phyloP scores from a whole-genome alignment of 2,329 filamentous ascomycete species.

The Pyrenophora graminea region DNA sequence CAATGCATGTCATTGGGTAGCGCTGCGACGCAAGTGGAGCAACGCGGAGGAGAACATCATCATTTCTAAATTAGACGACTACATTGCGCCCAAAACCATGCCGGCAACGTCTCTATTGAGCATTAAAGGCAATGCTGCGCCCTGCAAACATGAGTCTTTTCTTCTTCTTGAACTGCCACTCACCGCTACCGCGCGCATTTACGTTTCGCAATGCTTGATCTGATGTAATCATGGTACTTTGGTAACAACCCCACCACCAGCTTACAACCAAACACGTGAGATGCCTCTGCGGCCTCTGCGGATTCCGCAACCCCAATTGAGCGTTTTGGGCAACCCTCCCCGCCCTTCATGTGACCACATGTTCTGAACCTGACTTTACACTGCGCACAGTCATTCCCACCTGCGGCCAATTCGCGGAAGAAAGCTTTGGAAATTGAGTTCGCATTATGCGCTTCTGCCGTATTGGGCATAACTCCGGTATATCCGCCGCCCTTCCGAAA shows the following conservation, averaged over 20 bases:
- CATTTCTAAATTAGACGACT: constrained; percentile 6
- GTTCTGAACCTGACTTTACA: not conserved
- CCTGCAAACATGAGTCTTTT: not conserved
- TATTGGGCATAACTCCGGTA: constrained; percentile 15
- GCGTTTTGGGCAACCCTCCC: not conserved
- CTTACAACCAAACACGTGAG: no score
- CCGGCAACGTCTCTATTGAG: not conserved
- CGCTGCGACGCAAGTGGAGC: constrained; percentile 13
- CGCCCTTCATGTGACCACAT: not conserved
- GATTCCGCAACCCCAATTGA: not conserved
- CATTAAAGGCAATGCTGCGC: constrained; percentile 4
- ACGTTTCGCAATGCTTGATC: not conserved
- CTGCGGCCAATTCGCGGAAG: not conserved
- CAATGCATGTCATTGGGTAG: constrained; percentile 24
- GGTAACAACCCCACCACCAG: no score
- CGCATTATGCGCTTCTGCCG: not conserved
- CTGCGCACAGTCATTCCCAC: no score
- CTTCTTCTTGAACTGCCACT: not conserved
- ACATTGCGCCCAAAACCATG: constrained; percentile 5
- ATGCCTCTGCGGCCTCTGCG: no score
- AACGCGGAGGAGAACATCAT: constrained; percentile 9
- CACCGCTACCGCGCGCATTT: not conserved
- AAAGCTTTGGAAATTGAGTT: constrained; percentile 9
- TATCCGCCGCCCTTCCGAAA: constrained; percentile 4
- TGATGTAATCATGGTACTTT: not conserved